Evolutionary conservation across 805 yeast genomes (phyloP).

Genomic region (Yueomyces sinensis): DNA sequence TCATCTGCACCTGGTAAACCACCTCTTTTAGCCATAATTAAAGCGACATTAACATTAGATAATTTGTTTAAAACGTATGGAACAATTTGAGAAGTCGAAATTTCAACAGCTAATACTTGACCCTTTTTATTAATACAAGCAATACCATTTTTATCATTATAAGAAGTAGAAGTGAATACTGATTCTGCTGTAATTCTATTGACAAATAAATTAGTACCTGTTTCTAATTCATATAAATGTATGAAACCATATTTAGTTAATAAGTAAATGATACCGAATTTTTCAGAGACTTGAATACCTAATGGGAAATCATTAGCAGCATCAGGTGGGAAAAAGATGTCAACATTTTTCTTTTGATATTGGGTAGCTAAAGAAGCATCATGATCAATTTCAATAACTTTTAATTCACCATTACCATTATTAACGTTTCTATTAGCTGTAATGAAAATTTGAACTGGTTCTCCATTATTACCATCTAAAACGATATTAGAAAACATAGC

Average conservation of each 20-base stretch:
- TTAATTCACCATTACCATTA: slow-evolving; percentile 67
- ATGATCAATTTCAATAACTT: slow-evolving; percentile 93
- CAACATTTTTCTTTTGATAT: slow-evolving; percentile 80
- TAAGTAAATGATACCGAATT: slow-evolving; percentile 77
- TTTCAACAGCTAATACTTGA: slow-evolving; percentile 85
- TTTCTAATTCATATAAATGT: slow-evolving; percentile 86
- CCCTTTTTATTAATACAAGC: slow-evolving; percentile 90
- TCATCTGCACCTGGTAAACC: slow-evolving; percentile 96
- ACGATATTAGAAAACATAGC: slow-evolving; percentile 72
- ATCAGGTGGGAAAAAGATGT: slow-evolving; percentile 93
- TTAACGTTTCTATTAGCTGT: slow-evolving; percentile 82
- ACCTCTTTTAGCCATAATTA: slow-evolving; percentile 85
- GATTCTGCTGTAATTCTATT: slow-evolving; percentile 95
- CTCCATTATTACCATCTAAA: slow-evolving; percentile 53
- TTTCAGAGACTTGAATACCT: slow-evolving; percentile 71
- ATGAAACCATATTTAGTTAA: slow-evolving; percentile 94
- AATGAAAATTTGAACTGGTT: slow-evolving; percentile 75
- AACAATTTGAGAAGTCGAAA: slow-evolving; percentile 70
- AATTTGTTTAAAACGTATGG: slow-evolving; percentile 82
- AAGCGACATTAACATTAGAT: slow-evolving; percentile 75
- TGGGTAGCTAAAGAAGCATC: slow-evolving; percentile 61
- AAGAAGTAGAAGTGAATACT: slow-evolving; percentile 76
- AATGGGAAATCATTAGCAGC: slow-evolving; percentile 95
- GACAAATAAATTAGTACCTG: slow-evolving; percentile 85
- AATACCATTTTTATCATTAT: slow-evolving; percentile 66